Conservation (phyloP, 1,139 yeast genomes). For the Meyerozyma smithsonii region DNA sequence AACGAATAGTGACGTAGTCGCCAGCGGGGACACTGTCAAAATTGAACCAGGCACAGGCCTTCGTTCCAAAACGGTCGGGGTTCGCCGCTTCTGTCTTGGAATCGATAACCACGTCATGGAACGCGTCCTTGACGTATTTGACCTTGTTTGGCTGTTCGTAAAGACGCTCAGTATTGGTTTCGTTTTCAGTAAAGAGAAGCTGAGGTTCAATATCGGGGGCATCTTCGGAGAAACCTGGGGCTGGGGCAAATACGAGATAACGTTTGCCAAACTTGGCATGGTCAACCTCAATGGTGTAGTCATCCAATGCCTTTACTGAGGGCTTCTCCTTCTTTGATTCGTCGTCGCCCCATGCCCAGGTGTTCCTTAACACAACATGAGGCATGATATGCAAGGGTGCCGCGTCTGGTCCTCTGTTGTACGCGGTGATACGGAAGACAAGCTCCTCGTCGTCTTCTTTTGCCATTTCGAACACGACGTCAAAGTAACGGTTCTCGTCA, state of each 20-base stretch:
- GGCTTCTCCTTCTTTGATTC: conserved; percentile 52
- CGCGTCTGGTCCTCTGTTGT: conserved; percentile 75
- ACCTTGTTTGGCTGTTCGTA: conserved; percentile 58
- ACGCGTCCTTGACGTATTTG: conserved; percentile 78
- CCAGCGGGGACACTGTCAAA: conserved; percentile 87
- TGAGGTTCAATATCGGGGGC: conserved; percentile 70
- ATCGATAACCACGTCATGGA: conserved; percentile 77
- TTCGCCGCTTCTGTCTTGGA: conserved; percentile 58
- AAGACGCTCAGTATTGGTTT: conserved; percentile 68
- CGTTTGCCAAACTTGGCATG: conserved; percentile 74
- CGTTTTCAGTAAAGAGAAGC: conserved; percentile 83
- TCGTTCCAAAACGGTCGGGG: conserved; percentile 55
- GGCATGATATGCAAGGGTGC: conserved; percentile 90
- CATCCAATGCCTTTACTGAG: conserved; percentile 38
- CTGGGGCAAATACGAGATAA: conserved; percentile 73
- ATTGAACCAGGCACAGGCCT: conserved; percentile 58
- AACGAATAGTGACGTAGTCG: conserved; percentile 83
- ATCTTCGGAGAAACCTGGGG: conserved; percentile 67
- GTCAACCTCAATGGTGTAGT: conserved; percentile 49
- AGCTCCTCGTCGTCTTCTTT: conserved; percentile 79
- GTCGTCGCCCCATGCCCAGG: conserved; percentile 86
- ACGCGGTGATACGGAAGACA: conserved; percentile 82
- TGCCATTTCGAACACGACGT: conserved; percentile 88
- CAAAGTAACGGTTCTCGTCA: conserved; percentile 80
- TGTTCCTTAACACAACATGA: conserved; percentile 81